Percentiles rank a stretch among this genome's conserved stretches.
Conservation (phyloP, 2,329 filamentous ascomycete genomes). For the Rutstroemia sp. region DNA sequence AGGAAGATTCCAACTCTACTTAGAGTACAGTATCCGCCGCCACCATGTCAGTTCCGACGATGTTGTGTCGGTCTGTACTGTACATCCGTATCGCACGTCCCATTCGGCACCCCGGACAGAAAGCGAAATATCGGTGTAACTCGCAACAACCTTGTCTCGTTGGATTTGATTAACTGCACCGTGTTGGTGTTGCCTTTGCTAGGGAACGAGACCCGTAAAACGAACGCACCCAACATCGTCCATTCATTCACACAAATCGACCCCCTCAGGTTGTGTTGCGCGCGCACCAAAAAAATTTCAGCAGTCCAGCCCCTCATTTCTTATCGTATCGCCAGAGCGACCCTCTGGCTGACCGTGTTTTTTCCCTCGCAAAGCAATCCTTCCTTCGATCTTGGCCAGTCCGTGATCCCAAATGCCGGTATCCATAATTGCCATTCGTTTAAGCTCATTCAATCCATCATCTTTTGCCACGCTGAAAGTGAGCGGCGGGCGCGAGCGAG, state of each 20-base stretch:
- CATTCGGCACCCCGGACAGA: slow-evolving; percentile 1
- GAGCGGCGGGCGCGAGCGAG: no score
- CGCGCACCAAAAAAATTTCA: not conserved
- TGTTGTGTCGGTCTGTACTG: not conserved
- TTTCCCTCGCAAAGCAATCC: not conserved
- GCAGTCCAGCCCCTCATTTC: not conserved
- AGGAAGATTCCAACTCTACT: not conserved
- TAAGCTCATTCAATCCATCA: not conserved
- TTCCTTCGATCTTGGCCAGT: not conserved
- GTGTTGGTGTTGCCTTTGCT: not conserved
- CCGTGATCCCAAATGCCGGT: not conserved
- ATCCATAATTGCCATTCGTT: not conserved
- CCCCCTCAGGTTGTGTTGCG: not conserved
- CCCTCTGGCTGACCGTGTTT: not conserved
- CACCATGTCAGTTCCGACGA: not conserved
- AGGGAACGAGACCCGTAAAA: not conserved
- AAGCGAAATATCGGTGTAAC: slow-evolving; percentile 2
- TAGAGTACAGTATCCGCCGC: not conserved
- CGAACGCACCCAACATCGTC: not conserved
- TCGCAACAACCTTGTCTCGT: not conserved
- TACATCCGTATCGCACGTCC: not conserved
- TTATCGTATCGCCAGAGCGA: slow-evolving; percentile 1
- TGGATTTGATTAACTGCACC: not conserved
- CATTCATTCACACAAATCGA: no score
- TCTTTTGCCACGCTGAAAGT: not conserved